These are phyloP conservation scores for Amylostereum areolatum DNA, from an alignment of 1,284 basidiomycete genomes.

Conservation along the genomic window DNA sequence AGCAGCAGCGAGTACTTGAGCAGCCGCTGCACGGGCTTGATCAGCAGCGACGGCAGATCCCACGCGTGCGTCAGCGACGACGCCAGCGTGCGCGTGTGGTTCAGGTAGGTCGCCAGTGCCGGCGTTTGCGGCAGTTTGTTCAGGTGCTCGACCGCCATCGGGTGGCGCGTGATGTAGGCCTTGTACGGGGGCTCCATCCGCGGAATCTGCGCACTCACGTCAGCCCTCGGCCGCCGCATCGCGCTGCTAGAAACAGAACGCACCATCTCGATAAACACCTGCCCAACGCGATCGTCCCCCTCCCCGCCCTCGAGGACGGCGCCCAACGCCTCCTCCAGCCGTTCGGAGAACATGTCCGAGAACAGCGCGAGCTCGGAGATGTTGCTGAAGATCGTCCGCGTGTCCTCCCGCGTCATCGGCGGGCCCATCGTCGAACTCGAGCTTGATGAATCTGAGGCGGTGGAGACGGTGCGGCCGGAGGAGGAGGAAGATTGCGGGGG, in stretches of 20 bases:
- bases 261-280: conserved; percentile 71
- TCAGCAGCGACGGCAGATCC: conserved; percentile 90
- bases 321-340: conserved; percentile 53
- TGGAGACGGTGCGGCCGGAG: conserved; percentile 42
- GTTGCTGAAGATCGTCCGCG: conserved; percentile 76
- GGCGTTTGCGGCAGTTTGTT: conserved; percentile 48
- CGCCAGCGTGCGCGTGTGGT: conserved; percentile 63
- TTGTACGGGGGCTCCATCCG: conserved; percentile 76
- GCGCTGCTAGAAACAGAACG: conserved; percentile 20
- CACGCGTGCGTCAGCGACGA: conserved; percentile 82
- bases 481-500: conserved; percentile 28
- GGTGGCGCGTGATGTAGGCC: conserved; percentile 84
- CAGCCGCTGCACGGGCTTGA: conserved; percentile 86
- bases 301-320: conserved; percentile 43
- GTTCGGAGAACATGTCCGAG: conserved; percentile 60
- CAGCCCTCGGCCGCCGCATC: conserved; percentile 5
- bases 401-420: conserved; percentile 70
- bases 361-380: conserved; percentile 70
- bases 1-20: conserved; percentile 90
- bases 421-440: conserved; percentile 27
- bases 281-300: conserved; percentile 72
- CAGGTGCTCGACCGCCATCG: conserved; percentile 69
- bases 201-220: conserved; percentile 49
- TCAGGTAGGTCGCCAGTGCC: conserved; percentile 59
- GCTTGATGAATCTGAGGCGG: conserved; percentile 46